These are phyloP conservation scores for Mucor lusitanicus DNA, from an alignment of 371 early-diverging fungal species.

Conservation along the genomic window DNA sequence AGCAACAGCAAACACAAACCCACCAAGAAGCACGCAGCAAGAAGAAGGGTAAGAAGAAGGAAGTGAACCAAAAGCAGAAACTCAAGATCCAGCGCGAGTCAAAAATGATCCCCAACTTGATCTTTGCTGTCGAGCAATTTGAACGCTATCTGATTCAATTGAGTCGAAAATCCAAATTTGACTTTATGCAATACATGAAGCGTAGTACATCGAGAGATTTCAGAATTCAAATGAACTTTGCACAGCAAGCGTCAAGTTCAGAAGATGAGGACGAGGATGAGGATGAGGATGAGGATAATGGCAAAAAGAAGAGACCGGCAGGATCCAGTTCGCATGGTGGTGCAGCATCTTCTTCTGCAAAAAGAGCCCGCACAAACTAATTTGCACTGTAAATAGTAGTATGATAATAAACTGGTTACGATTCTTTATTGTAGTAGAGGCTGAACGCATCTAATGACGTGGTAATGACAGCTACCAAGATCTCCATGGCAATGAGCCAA, in stretches of 20 bases:
- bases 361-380: neutral
- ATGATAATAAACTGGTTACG: neutral
- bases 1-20: slow-evolving; percentile 15
- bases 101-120: slow-evolving; percentile 63
- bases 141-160: slow-evolving; percentile 68
- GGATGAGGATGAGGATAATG: neutral
- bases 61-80: slow-evolving; percentile 29
- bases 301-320: neutral
- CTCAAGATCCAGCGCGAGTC: slow-evolving; percentile 64
- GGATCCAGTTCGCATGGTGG: neutral
- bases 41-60: slow-evolving; percentile 31
- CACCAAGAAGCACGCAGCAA: slow-evolving; percentile 2
- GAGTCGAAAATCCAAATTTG: slow-evolving; percentile 64
- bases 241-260: slow-evolving; percentile 12
- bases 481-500: slow-evolving; percentile 79
- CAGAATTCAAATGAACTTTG: slow-evolving; percentile 55
- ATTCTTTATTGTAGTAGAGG: slow-evolving; percentile 59
- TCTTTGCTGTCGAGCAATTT: slow-evolving; percentile 70
- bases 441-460: slow-evolving; percentile 73
- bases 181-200: slow-evolving; percentile 70
- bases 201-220: slow-evolving; percentile 75
- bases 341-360: neutral
- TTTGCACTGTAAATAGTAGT: neutral
- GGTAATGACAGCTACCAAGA: slow-evolving; percentile 77
- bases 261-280: slow-evolving; percentile 18